Base-by-base conservation (phyloP, 164 flowering plant species). In the Euptelea pleiosperma region DNA sequence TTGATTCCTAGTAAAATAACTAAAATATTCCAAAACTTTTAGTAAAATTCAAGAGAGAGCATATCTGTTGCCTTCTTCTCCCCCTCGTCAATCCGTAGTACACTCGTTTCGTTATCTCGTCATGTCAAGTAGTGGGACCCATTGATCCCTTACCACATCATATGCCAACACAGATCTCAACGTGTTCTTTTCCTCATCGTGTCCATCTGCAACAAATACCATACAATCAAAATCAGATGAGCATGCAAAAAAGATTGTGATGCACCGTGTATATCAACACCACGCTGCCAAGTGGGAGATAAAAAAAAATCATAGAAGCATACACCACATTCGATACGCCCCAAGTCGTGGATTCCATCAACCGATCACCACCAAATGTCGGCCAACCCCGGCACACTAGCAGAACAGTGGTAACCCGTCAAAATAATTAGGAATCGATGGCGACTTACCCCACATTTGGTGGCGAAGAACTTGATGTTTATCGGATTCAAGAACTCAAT, bases 161-260 rank as follows among this genome's bases (percentile, higher is more conserved):
- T 86, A 89, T 21, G 67, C 67, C 65, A 82, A 4, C 1, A 77
- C 82, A 0, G 89, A 82, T 9, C 40, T 71, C 75, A 89, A 46
- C 8, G 96, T 91, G 12, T 73, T 77, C 73, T 89, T 86, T 29
- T 73, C 77, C 2, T 36, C 75, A 24, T 89, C 91, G 37, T 89
- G 96, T 1, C 96, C 93, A 2, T 91, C 96, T 0, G 85, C 93
- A 4, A 89, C 84, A 41, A 50, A 75, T 47, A 84, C 86, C 72
- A 21, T 69, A 61, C 78, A 65, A 11, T 62, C 68, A 1, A 9
- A 33, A 45, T 81, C 91, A 1, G 87, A 75, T 42, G 79, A 81
- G 42, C 87, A 81, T 0, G 74, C 91, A 51, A 84, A 86, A 86
- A 81, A 7, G 77, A 67, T 28, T 89, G 50, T 10, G 50, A 58